Conservation (phyloP, 768 basidiomycete genomes). For the Lentinula aciculospora region DNA sequence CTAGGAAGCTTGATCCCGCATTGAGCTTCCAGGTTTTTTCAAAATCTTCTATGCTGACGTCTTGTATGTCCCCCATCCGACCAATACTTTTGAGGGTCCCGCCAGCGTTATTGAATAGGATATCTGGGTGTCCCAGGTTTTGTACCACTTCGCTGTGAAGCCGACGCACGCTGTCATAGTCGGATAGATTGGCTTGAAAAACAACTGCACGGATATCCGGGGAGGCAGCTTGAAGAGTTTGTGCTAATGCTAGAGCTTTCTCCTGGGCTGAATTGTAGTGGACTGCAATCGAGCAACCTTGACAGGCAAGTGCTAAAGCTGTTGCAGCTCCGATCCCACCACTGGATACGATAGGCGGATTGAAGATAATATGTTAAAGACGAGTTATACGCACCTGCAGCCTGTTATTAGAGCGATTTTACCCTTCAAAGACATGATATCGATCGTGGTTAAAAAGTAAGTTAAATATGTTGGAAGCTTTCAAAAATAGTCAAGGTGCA, state of each 20-base stretch:
- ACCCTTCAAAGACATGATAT: neutral
- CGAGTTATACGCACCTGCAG: neutral
- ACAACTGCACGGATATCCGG: slow-evolving; percentile 31
- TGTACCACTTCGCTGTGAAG: slow-evolving; percentile 37
- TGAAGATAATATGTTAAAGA: neutral
- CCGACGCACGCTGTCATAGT: slow-evolving; percentile 38
- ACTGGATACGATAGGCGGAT: slow-evolving; percentile 17
- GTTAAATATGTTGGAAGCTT: too few relatives aligned
- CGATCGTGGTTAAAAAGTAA: neutral
- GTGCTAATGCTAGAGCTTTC: slow-evolving; percentile 34
- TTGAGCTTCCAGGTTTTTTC: slow-evolving; percentile 40
- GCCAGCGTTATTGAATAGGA: slow-evolving; percentile 49
- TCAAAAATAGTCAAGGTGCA: too few relatives aligned
- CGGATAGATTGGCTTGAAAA: slow-evolving; percentile 43
- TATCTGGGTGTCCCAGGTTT: slow-evolving; percentile 41
- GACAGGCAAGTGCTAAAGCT: slow-evolving; percentile 36
- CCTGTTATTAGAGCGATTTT: slow-evolving; percentile 2
- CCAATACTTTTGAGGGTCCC: slow-evolving; percentile 35
- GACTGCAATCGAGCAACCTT: slow-evolving; percentile 43
- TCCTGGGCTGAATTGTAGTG: slow-evolving; percentile 38
- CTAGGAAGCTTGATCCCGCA: slow-evolving; percentile 39
- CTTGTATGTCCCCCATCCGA: slow-evolving; percentile 38
- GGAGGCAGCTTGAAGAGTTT: slow-evolving; percentile 21
- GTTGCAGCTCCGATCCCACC: slow-evolving; percentile 52
- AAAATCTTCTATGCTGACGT: slow-evolving; percentile 26